These are phyloP conservation scores for Sphaerulina vaccinii DNA, from an alignment of 2,329 filamentous ascomycete genomes.

Conservation along the genomic window DNA sequence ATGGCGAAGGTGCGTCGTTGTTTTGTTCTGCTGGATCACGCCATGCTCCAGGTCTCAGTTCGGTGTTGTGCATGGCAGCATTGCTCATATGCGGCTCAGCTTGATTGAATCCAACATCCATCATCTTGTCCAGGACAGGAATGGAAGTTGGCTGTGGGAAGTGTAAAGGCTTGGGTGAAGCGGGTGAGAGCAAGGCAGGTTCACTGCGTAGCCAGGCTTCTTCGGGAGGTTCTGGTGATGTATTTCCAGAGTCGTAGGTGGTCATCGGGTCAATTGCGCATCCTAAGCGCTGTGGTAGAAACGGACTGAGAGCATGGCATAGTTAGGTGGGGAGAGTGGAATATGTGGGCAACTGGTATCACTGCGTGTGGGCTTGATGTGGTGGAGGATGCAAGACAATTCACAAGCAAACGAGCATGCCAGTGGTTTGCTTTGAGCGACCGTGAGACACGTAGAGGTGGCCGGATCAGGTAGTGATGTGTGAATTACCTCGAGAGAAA, in stretches of 20 bases:
- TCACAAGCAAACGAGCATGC: no score
- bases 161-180: slow-evolving; percentile 69
- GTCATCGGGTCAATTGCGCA: slow-evolving; percentile 28
- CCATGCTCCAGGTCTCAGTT: slow-evolving; percentile 36
- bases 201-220: slow-evolving; percentile 63
- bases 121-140: slow-evolving; percentile 68
- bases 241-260: slow-evolving; percentile 11
- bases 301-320: slow-evolving; percentile 10
- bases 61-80: slow-evolving; percentile 36
- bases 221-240: slow-evolving; percentile 45
- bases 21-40: slow-evolving; percentile 33
- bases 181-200: slow-evolving; percentile 59
- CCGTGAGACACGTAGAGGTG: no score
- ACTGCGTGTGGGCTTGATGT: no score
- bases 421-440: no score
- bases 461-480: no score
- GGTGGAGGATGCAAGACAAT: no score
- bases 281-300: slow-evolving; percentile 7
- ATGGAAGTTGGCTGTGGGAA: slow-evolving; percentile 67
- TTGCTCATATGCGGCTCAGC: slow-evolving; percentile 57
- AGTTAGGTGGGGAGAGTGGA: slow-evolving; percentile 1
- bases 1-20: slow-evolving; percentile 20
- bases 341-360: not conserved
- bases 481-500: not conserved
- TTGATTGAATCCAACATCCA: slow-evolving; percentile 69